phyloP scores from a whole-genome alignment of 2,329 filamentous ascomycete genomes.

The Fusarium tanahbumbuense region DNA sequence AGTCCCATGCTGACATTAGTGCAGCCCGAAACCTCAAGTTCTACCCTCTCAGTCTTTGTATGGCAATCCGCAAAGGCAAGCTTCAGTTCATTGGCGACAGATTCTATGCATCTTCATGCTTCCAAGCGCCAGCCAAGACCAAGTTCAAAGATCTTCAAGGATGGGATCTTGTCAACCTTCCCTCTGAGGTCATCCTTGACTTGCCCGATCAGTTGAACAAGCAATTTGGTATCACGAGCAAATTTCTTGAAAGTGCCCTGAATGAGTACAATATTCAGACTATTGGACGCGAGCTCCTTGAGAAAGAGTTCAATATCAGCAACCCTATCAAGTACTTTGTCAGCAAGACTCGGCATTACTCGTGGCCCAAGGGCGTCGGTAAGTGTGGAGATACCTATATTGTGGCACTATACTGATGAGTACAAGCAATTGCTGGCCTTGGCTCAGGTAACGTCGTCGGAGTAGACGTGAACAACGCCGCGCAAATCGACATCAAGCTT shows the following conservation, averaged over 20 bases:
- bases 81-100: conserved; percentile 53
- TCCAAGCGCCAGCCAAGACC: conserved; percentile 45
- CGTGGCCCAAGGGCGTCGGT: conserved; percentile 62
- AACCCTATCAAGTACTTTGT: conserved; percentile 53
- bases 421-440: conserved; percentile 57
- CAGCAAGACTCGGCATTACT: conserved; percentile 59
- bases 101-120: conserved; percentile 53
- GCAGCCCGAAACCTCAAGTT: conserved; percentile 60
- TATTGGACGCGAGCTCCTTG: conserved; percentile 53
- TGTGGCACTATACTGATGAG: too few species aligned
- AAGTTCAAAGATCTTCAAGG: conserved; percentile 52
- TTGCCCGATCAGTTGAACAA: conserved; percentile 53
- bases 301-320: conserved; percentile 48
- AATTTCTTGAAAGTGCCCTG: conserved; percentile 47
- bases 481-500: conserved; percentile 52
- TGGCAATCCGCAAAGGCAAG: conserved; percentile 52
- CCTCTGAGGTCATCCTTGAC: conserved; percentile 53
- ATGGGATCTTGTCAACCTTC: conserved; percentile 61
- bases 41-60: conserved; percentile 55
- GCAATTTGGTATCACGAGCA: conserved; percentile 55
- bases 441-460: conserved; percentile 56
- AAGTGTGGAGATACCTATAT: conserved; percentile 6
- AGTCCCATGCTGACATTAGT: conserved; percentile 8
- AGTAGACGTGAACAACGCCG: conserved; percentile 55
- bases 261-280: conserved; percentile 53